phyloP scores from a whole-genome alignment of 2,329 filamentous ascomycete species.

The Calonectria montana region DNA sequence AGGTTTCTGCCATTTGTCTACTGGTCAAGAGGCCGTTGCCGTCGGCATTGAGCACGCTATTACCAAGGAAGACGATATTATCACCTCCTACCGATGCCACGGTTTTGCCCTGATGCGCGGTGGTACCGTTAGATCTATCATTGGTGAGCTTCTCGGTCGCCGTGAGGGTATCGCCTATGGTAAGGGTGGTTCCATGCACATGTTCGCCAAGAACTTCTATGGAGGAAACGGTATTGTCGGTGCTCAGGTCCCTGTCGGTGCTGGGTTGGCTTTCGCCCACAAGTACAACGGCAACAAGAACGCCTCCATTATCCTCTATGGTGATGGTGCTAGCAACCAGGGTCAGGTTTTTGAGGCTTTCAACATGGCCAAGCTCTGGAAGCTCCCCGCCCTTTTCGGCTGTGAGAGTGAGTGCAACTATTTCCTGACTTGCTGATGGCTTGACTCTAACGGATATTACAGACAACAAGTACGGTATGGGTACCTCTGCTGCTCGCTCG shows the following conservation, averaged over 20 bases:
- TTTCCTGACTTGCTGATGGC: too few species aligned
- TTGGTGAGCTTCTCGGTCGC: slow-evolving; percentile 94
- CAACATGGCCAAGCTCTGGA: slow-evolving; percentile 99
- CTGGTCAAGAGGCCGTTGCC: slow-evolving; percentile 96
- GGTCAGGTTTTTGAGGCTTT: slow-evolving; percentile 99
- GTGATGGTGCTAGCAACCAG: slow-evolving; percentile 98
- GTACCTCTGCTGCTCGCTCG: slow-evolving; percentile 92
- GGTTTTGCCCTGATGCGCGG: slow-evolving; percentile 98
- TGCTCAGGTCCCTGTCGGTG: slow-evolving; percentile 96
- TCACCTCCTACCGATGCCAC: slow-evolving; percentile 99
- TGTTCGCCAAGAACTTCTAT: slow-evolving; percentile 98
- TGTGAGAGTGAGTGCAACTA: slow-evolving; percentile 85
- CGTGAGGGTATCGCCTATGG: slow-evolving; percentile 97
- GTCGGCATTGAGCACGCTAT: slow-evolving; percentile 97
- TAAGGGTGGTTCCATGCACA: slow-evolving; percentile 99
- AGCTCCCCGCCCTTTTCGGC: slow-evolving; percentile 92
- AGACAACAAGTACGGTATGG: slow-evolving; percentile 99
- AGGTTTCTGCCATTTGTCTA: slow-evolving; percentile 99
- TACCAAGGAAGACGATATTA: slow-evolving; percentile 90
- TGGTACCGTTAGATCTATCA: slow-evolving; percentile 88
- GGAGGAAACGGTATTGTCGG: slow-evolving; percentile 99
- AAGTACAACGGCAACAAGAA: slow-evolving; percentile 92
- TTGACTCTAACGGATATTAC: slow-evolving; percentile 22
- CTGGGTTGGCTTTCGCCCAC: slow-evolving; percentile 96
- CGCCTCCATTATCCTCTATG: slow-evolving; percentile 90